These are phyloP conservation scores for Endocarpon pusillum DNA, from an alignment of 495 filamentous ascomycete genomes.

Conservation along the genomic window DNA sequence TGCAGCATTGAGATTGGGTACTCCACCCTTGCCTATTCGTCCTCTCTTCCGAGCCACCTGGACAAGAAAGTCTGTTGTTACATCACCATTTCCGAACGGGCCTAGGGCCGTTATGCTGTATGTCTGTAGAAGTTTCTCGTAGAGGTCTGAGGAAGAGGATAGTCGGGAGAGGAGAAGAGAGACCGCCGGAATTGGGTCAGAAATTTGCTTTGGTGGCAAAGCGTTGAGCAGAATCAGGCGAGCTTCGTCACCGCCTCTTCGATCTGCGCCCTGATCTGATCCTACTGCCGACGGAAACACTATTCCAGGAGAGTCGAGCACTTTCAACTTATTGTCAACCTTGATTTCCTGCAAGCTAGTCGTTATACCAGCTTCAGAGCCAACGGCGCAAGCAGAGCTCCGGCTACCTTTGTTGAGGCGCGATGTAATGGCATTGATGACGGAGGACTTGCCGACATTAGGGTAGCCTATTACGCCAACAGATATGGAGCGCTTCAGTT, in stretches of 20 bases:
- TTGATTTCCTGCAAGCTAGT: slow-evolving; percentile 80
- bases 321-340: slow-evolving; percentile 83
- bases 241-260: slow-evolving; percentile 33
- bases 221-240: slow-evolving; percentile 79
- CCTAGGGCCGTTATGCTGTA: slow-evolving; percentile 74
- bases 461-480: slow-evolving; percentile 94
- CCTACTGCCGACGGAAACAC: slow-evolving; percentile 57
- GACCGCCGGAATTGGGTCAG: slow-evolving; percentile 77
- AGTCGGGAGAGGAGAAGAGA: slow-evolving; percentile 63
- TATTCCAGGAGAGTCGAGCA: slow-evolving; percentile 91
- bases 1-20: slow-evolving; percentile 75
- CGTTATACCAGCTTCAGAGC: slow-evolving; percentile 86
- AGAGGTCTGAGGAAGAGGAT: slow-evolving; percentile 48
- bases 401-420: slow-evolving; percentile 51
- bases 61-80: slow-evolving; percentile 81
- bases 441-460: slow-evolving; percentile 92
- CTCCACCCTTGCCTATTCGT: slow-evolving; percentile 70
- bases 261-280: slow-evolving; percentile 30
- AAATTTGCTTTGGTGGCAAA: slow-evolving; percentile 81
- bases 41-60: slow-evolving; percentile 90
- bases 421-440: slow-evolving; percentile 84
- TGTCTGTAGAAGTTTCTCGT: slow-evolving; percentile 57
- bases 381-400: slow-evolving; percentile 65
- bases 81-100: slow-evolving; percentile 41
- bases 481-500: slow-evolving; percentile 74